Evolutionary conservation across 2,329 filamentous ascomycete species (phyloP).

Genomic region (Elsinoe fawcettii): DNA sequence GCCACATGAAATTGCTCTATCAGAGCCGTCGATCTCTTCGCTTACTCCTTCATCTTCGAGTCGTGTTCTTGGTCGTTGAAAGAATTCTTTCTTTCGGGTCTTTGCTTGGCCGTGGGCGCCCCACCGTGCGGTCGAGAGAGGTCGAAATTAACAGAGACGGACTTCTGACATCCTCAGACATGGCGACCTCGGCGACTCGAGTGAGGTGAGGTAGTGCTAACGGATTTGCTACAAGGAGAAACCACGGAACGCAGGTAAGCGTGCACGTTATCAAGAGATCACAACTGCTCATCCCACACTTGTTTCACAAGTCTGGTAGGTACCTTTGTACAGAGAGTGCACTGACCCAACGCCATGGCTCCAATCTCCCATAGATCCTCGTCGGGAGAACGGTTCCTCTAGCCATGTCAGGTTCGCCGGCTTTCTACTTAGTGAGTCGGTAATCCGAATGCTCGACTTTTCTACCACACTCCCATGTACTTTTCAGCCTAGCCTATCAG

Average conservation of each 20-base stretch:
- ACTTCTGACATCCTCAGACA: too few species aligned
- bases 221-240: background rate
- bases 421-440: background rate
- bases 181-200: too few species aligned
- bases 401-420: background rate
- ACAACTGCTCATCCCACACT: background rate
- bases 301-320: background rate
- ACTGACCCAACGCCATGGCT: background rate
- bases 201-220: too few species aligned
- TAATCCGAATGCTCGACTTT: background rate
- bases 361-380: background rate
- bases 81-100: background rate
- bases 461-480: background rate
- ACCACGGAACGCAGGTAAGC: background rate
- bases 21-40: background rate
- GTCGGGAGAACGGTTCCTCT: background rate
- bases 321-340: background rate
- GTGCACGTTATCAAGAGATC: background rate
- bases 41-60: background rate
- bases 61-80: background rate
- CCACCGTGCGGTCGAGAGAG: background rate
- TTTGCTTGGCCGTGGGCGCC: background rate
- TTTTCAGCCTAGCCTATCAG: background rate
- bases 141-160: background rate
- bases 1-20: slow-evolving; percentile 5